phyloP scores from a whole-genome alignment of 1,284 basidiomycete species.

The Caloboletus inedulis region DNA sequence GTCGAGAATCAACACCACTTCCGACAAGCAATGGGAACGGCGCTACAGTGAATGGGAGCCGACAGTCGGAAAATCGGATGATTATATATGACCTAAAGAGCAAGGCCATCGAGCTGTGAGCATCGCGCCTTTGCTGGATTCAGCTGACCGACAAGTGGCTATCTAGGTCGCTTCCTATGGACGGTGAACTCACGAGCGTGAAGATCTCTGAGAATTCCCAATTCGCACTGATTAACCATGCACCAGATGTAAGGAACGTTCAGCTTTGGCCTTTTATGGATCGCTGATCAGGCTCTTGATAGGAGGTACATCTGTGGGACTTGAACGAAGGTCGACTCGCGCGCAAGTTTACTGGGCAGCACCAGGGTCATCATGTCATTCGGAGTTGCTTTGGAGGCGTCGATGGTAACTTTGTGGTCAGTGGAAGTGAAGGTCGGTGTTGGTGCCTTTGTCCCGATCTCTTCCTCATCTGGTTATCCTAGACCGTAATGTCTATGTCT shows the following conservation, averaged over 20 bases:
- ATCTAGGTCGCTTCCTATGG: slow-evolving; percentile 60
- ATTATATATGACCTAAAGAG: slow-evolving; percentile 74
- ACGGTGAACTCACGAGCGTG: slow-evolving; percentile 84
- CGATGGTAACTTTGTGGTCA: slow-evolving; percentile 85
- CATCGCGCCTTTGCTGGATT: slow-evolving; percentile 21
- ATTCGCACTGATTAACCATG: slow-evolving; percentile 83
- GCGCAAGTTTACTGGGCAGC: slow-evolving; percentile 80
- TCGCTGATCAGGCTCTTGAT: slow-evolving; percentile 14
- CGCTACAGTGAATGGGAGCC: slow-evolving; percentile 36
- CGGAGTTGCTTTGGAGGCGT: slow-evolving; percentile 94
- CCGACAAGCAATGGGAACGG: slow-evolving; percentile 38
- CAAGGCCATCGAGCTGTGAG: slow-evolving; percentile 62
- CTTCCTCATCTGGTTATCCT: slow-evolving; percentile 14
- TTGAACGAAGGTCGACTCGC: slow-evolving; percentile 66
- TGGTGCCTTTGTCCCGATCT: not conserved
- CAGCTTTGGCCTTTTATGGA: slow-evolving; percentile 2
- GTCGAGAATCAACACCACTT: slow-evolving; percentile 39
- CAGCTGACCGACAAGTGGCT: slow-evolving; percentile 15
- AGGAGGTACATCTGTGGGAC: slow-evolving; percentile 91
- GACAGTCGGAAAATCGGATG: slow-evolving; percentile 57
- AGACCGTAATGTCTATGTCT: slow-evolving; percentile 92
- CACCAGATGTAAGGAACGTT: slow-evolving; percentile 68
- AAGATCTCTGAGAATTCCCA: slow-evolving; percentile 85
- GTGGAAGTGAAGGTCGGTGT: slow-evolving; percentile 87
- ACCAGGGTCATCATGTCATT: slow-evolving; percentile 80